These are phyloP conservation scores for Pistacia atlantica DNA, from an alignment of 345 rosid species.

Conservation along the genomic window DNA sequence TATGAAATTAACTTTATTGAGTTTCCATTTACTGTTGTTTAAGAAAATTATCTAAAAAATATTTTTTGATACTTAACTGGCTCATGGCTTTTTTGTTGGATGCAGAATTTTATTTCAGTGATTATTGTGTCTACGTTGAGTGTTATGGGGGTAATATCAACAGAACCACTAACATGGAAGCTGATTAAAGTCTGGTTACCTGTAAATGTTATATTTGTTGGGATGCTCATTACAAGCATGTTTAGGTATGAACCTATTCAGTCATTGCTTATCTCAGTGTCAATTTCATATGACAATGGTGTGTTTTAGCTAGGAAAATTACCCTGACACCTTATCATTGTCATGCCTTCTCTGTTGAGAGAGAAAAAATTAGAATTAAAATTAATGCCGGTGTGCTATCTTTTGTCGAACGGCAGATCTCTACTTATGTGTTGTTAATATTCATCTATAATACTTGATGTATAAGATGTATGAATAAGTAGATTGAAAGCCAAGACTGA, in stretches of 20 bases:
- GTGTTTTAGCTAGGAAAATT: not conserved
- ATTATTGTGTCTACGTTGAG: conserved; percentile 72
- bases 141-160: conserved; percentile 66
- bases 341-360: not conserved
- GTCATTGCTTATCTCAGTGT: not conserved
- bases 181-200: conserved; percentile 95
- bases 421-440: not conserved
- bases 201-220: conserved; percentile 90
- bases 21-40: conserved; percentile 12
- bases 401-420: not conserved
- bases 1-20: not conserved
- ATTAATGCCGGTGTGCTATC: conserved; percentile 3
- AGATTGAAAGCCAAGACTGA: not conserved
- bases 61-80: conserved; percentile 10
- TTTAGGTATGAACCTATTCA: conserved; percentile 67
- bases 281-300: conserved; percentile 4
- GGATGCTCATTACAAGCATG: conserved; percentile 99
- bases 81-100: conserved; percentile 20
- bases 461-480: not conserved
- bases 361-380: not conserved
- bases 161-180: conserved; percentile 84
- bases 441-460: not conserved
- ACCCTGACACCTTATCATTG: not conserved
- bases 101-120: conserved; percentile 94
- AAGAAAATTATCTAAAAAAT: not conserved